Evolutionary conservation across 2,329 filamentous ascomycete genomes (phyloP).

Genomic region (Pyrenochaeta sp.): DNA sequence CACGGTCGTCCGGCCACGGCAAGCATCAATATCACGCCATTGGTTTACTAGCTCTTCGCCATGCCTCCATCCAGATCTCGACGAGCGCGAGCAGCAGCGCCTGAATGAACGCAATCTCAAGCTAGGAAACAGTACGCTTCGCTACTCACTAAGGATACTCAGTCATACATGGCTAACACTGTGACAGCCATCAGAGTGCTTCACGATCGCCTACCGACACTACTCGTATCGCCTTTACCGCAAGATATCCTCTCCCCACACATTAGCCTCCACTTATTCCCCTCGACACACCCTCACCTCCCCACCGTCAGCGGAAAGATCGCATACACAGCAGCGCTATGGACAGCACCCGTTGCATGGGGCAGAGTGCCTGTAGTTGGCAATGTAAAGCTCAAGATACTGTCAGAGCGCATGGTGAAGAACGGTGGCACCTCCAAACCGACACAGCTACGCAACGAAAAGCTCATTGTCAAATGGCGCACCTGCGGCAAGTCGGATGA

Average conservation of each 20-base stretch:
- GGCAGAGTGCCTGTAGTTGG: constrained; percentile 89
- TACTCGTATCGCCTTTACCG: constrained; percentile 68
- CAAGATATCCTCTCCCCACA: constrained; percentile 69
- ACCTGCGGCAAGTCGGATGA: constrained; percentile 65
- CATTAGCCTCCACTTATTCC: constrained; percentile 70
- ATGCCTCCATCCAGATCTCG: constrained; percentile 30
- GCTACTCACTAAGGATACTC: background rate
- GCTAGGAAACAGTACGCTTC: constrained; percentile 65
- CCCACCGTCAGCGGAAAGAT: constrained; percentile 91
- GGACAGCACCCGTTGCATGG: constrained; percentile 97
- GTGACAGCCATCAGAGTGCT: constrained; percentile 64
- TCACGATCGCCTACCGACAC: constrained; percentile 68
- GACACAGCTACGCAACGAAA: constrained; percentile 66
- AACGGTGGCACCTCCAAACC: constrained; percentile 57
- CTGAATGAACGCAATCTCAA: constrained; percentile 68
- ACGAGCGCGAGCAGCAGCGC: constrained; percentile 55
- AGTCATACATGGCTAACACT: constrained; percentile 11
- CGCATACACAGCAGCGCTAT: constrained; percentile 90
- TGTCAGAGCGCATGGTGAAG: constrained; percentile 85
- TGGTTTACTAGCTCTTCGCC: constrained; percentile 56
- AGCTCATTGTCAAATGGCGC: constrained; percentile 91
- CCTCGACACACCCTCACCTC: constrained; percentile 83
- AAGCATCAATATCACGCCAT: constrained; percentile 47
- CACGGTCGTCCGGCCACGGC: constrained; percentile 41
- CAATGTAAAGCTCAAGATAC: constrained; percentile 85